Conservation (phyloP, 2,329 filamentous ascomycete species). For the Cercospora berteroae region DNA sequence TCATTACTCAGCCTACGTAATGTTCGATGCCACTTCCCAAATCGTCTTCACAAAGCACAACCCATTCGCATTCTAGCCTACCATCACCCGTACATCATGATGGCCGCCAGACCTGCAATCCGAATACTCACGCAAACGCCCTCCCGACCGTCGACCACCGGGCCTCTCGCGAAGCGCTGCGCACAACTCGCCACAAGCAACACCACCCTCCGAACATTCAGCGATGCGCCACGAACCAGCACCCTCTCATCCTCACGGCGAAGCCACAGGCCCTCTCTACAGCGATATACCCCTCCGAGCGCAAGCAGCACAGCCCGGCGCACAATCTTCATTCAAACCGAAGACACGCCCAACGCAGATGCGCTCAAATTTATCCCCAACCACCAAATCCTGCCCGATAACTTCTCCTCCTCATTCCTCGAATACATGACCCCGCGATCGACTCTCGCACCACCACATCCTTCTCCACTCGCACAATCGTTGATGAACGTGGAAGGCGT, state of each 20-base stretch:
- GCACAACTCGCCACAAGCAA: not conserved
- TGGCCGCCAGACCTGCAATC: slow-evolving; percentile 3
- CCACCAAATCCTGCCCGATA: slow-evolving; percentile 74
- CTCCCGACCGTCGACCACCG: not conserved
- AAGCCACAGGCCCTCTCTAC: slow-evolving; percentile 28
- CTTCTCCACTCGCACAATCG: slow-evolving; percentile 81
- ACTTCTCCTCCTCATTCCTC: slow-evolving; percentile 72
- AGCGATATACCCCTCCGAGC: slow-evolving; percentile 22
- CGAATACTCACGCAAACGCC: not conserved
- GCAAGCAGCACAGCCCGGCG: slow-evolving; percentile 45
- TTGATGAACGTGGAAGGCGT: slow-evolving; percentile 93
- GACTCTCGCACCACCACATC: slow-evolving; percentile 79
- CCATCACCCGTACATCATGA: not conserved
- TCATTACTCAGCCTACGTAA: slow-evolving; percentile 3
- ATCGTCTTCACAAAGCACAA: not conserved
- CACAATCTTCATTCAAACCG: slow-evolving; percentile 97
- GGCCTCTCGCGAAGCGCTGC: not conserved
- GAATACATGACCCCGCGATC: slow-evolving; percentile 88
- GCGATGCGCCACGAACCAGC: slow-evolving; percentile 24
- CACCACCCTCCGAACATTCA: slow-evolving; percentile 19
- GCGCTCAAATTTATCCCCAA: slow-evolving; percentile 94
- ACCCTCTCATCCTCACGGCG: slow-evolving; percentile 27
- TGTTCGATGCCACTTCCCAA: not conserved
- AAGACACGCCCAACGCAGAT: slow-evolving; percentile 90
- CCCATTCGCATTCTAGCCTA: not conserved